These are phyloP conservation scores for Angomonas deanei DNA, from an alignment of 208 protist genomes.

Conservation along the genomic window DNA sequence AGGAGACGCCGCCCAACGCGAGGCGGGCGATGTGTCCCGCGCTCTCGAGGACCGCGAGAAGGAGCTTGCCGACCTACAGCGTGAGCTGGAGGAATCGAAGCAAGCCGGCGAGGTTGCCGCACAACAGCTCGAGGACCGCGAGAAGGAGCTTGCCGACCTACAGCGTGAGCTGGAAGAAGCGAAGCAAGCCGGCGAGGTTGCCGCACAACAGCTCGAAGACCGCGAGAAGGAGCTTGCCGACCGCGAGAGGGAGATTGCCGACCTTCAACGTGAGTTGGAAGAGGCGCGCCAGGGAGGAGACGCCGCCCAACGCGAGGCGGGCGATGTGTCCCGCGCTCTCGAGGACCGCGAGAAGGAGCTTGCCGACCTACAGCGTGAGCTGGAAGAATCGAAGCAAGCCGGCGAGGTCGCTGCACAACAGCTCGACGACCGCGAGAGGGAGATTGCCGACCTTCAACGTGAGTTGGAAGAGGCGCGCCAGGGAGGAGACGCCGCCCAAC, in stretches of 20 bases:
- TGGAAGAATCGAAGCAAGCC: not conserved
- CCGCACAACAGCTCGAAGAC: not conserved
- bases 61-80: slow-evolving; percentile 28
- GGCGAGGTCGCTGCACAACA: not conserved
- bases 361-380: not conserved
- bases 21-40: not conserved
- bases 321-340: not conserved
- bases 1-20: not conserved
- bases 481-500: not conserved
- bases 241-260: not conserved
- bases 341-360: not conserved
- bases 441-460: too few relatives aligned
- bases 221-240: not conserved
- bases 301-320: not conserved
- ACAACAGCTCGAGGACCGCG: slow-evolving; percentile 13
- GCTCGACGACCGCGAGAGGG: too few relatives aligned
- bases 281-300: not conserved
- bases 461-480: not conserved
- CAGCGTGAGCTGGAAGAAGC: not conserved
- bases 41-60: slow-evolving; percentile 24
- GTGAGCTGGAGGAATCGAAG: slow-evolving; percentile 29
- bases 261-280: not conserved
- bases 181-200: not conserved
- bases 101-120: slow-evolving; percentile 30
- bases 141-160: slow-evolving; percentile 1